Conservation (phyloP, 2,329 filamentous ascomycete genomes). For the Aquanectria penicillioides region DNA sequence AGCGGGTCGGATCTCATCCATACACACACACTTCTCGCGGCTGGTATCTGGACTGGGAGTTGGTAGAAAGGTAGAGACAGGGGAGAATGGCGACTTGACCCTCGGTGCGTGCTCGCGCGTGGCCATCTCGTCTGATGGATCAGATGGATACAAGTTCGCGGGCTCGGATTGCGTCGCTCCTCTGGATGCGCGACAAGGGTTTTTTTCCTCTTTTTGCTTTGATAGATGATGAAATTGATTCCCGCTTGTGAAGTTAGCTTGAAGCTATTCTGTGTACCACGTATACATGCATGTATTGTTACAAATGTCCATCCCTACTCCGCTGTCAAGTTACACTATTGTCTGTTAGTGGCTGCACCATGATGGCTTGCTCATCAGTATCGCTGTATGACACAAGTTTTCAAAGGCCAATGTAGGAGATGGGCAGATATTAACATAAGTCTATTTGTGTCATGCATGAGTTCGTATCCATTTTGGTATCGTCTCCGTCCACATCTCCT, state of each 20-base stretch:
- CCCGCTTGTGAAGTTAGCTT: slow-evolving; percentile 28
- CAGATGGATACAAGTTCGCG: slow-evolving; percentile 20
- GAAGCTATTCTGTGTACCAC: not conserved
- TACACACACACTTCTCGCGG: slow-evolving; percentile 35
- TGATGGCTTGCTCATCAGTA: too few relatives aligned
- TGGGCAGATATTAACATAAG: slow-evolving; percentile 30
- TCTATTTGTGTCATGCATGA: slow-evolving; percentile 31
- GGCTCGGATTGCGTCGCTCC: slow-evolving; percentile 17
- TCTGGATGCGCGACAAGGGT: slow-evolving; percentile 29
- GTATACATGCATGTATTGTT: not conserved
- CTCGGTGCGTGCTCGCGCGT: slow-evolving; percentile 16
- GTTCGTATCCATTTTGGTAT: slow-evolving; percentile 35
- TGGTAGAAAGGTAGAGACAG: slow-evolving; percentile 47
- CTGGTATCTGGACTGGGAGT: slow-evolving; percentile 47
- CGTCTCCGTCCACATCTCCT: not conserved
- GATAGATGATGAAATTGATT: slow-evolving; percentile 48
- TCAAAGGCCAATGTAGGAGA: not conserved
- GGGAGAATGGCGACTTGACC: slow-evolving; percentile 29
- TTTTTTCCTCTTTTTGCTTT: slow-evolving; percentile 33
- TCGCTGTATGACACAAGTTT: too few relatives aligned
- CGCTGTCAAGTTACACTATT: too few relatives aligned
- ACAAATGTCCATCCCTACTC: too few relatives aligned
- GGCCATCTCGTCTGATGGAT: slow-evolving; percentile 12
- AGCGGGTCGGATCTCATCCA: slow-evolving; percentile 35
- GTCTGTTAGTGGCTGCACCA: too few relatives aligned